A percentile compares a stretch with the other conserved stretches of the same genome.
These are phyloP conservation scores for Pinus albicaulis DNA, from an alignment of 75 land plant species.

Conservation along the genomic window DNA sequence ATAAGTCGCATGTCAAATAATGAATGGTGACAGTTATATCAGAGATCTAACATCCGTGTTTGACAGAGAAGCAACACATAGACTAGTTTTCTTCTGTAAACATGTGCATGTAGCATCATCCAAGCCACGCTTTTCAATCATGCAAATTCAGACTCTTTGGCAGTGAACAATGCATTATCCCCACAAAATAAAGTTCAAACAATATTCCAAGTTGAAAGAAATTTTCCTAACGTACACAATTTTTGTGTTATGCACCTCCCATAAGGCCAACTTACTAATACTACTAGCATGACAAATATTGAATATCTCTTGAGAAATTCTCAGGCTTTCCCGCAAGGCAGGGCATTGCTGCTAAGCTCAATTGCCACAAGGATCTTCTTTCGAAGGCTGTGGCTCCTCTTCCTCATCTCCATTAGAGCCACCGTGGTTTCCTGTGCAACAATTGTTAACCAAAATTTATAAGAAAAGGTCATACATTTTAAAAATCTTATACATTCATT, in stretches of 20 bases:
- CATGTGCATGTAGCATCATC: slow-evolving; percentile 4
- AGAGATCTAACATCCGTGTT: slow-evolving; percentile 70
- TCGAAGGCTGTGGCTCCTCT: too few species aligned
- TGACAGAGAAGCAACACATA: slow-evolving; percentile 92
- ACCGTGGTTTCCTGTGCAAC: too few species aligned
- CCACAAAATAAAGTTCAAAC: not conserved
- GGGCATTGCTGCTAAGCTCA: slow-evolving; percentile 31
- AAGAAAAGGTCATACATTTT: too few species aligned
- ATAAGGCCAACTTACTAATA: not conserved
- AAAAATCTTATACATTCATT: too few species aligned
- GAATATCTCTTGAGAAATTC: slow-evolving; percentile 5
- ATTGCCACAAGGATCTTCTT: slow-evolving; percentile 8
- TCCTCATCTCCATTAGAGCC: too few species aligned
- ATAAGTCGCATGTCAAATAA: slow-evolving; percentile 41
- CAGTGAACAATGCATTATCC: not conserved
- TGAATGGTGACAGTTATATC: slow-evolving; percentile 54
- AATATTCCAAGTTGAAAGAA: not conserved
- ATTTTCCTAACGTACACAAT: not conserved
- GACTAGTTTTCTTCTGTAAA: slow-evolving; percentile 4
- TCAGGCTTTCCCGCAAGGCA: slow-evolving; percentile 8
- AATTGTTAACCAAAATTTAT: too few species aligned
- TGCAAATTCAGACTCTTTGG: not conserved
- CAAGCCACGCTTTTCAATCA: not conserved
- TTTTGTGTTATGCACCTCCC: not conserved
- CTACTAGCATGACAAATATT: not conserved